Evolutionary conservation across 2,329 filamentous ascomycete genomes (phyloP), one percentile per base, ranked within the genome.

Genomic region (Scedosporium apiospermum): DNA sequence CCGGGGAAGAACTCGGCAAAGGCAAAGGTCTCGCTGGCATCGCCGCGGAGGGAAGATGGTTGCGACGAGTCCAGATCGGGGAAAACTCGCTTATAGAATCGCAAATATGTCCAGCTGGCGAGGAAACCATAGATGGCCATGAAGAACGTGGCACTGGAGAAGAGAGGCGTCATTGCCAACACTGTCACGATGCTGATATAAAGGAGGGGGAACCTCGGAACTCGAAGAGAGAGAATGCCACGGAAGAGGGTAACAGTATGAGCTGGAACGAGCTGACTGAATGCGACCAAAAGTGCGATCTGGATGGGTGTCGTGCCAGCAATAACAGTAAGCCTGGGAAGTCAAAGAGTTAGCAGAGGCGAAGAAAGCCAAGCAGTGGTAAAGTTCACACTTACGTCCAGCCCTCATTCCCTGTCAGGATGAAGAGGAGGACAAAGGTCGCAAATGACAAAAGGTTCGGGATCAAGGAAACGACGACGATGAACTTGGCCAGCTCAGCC

Each of bases 1-100:
- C 89, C 89, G 0, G 95, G 95, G 77, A 98, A 98, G 80, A 99
- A 96, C 69, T 95, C 91, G 66, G 92, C 88, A 73, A 99, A 96
- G 6, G 93, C 89, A 72, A 99, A 99, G 0, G 93, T 96, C 75
- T 99, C 95, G 74, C 90, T 96, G 42, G 95, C 91, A 73, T 99
- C 95, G 65, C 95, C 95, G 66, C 88, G 89, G 68, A 96, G 84
- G 7, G 82, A 79, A 4, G 80, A 72, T 2, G 82, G 74, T 69
- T 88, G 85, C 9, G 82, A 81, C 12, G 82, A 77, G 68, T 88
- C 86, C 65, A 89, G 83, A 68, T 89, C 86, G 62, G 86, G 85
- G 70, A 88, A 88, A 64, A 88, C 84, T 63, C 81, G 77, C 77
- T 96, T 96, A 80, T 91, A 97, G 80, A 98, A 99, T 67, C 95